Percentiles rank a stretch among this genome's conserved stretches.
Evolutionary conservation across 345 rosid species (phyloP).

Genomic region (Acer saccharum): DNA sequence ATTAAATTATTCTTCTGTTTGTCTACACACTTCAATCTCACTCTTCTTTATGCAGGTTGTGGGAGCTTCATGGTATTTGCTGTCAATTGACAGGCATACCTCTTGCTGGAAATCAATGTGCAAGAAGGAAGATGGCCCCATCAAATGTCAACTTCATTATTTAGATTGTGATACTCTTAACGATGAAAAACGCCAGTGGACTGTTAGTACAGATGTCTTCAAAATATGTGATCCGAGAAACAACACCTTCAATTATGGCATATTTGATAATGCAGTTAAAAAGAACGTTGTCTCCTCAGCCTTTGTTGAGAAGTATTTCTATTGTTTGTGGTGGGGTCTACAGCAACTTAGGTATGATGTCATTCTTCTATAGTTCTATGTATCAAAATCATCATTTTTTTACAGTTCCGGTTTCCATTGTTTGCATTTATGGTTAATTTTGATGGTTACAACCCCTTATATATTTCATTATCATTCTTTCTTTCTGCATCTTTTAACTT

Average conservation of each 20-base stretch:
- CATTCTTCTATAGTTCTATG: neutral
- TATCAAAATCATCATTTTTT: neutral
- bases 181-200: slow-evolving; percentile 45
- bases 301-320: slow-evolving; percentile 70
- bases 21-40: neutral
- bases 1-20: neutral
- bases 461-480: neutral
- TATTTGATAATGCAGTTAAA: slow-evolving; percentile 61
- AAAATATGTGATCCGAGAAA: slow-evolving; percentile 53
- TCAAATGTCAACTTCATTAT: slow-evolving; percentile 44
- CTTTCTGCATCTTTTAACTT: neutral
- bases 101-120: slow-evolving; percentile 80
- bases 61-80: slow-evolving; percentile 88
- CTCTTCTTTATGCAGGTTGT: slow-evolving; percentile 51
- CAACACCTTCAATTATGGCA: slow-evolving; percentile 60
- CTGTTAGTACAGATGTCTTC: slow-evolving; percentile 59
- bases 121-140: slow-evolving; percentile 42
- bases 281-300: slow-evolving; percentile 63
- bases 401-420: neutral
- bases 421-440: neutral
- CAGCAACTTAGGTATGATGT: slow-evolving; percentile 80
- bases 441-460: neutral
- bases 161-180: slow-evolving; percentile 61
- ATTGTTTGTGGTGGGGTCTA: slow-evolving; percentile 94
- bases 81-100: slow-evolving; percentile 77